Evolutionary conservation across 306 rosid species (phyloP).

Genomic region (Geum urbanum): DNA sequence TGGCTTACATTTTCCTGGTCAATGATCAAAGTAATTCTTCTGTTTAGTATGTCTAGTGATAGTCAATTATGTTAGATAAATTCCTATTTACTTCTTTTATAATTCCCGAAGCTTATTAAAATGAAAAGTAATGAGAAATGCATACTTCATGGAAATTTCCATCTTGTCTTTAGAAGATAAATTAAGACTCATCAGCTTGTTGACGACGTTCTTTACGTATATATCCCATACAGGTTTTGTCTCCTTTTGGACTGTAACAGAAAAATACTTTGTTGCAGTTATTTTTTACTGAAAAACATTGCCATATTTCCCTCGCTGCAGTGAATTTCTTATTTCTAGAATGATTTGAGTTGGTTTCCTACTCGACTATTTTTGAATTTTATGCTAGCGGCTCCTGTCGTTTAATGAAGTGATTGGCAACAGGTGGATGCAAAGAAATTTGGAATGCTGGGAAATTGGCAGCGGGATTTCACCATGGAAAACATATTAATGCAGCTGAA

Average conservation of each 20-base stretch:
- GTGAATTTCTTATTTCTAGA: not conserved
- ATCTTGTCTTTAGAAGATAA: not conserved
- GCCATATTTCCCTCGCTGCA: not conserved
- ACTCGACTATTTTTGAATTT: not conserved
- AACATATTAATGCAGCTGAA: slow-evolving; percentile 96
- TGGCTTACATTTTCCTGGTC: not conserved
- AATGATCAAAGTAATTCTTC: not conserved
- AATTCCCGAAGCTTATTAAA: not conserved
- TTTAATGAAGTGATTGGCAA: slow-evolving; percentile 10
- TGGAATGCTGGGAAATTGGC: slow-evolving; percentile 91
- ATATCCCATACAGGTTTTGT: not conserved
- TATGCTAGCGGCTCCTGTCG: not conserved
- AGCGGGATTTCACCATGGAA: slow-evolving; percentile 95
- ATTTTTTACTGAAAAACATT: not conserved
- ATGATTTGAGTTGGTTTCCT: not conserved
- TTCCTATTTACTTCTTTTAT: not conserved
- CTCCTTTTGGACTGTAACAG: not conserved
- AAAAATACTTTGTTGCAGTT: not conserved
- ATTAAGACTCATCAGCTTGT: not conserved
- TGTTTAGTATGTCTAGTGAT: not conserved
- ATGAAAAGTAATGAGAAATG: too few relatives aligned
- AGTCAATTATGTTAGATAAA: not conserved
- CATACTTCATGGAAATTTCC: not conserved
- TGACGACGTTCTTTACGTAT: not conserved
- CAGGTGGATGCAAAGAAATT: slow-evolving; percentile 97